These are phyloP conservation scores for Tricholoma matsutake DNA, from an alignment of 768 basidiomycete species.

Conservation along the genomic window DNA sequence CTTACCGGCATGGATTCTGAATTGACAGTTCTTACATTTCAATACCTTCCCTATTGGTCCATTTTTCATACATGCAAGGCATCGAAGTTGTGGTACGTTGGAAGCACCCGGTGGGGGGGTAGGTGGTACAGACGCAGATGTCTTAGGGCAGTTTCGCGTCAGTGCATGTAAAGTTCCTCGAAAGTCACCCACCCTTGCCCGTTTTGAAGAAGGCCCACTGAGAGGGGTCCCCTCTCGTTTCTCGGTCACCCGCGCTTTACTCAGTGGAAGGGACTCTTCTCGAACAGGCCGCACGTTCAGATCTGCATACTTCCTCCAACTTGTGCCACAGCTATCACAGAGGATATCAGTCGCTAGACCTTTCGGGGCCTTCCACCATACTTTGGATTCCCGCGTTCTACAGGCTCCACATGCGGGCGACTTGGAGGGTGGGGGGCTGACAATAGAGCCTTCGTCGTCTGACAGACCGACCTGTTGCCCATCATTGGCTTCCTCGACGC, in stretches of 20 bases:
- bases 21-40: constrained; percentile 76
- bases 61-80: constrained; percentile 69
- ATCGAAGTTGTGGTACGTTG: constrained; percentile 61
- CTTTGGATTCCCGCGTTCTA: constrained; percentile 70
- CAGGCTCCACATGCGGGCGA: constrained; percentile 78
- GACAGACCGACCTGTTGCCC: constrained; percentile 48
- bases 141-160: constrained; percentile 29
- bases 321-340: constrained; percentile 82
- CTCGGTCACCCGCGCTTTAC: constrained; percentile 49
- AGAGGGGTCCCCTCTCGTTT: constrained; percentile 66
- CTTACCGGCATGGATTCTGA: constrained; percentile 78
- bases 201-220: constrained; percentile 42
- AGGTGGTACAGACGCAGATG: constrained; percentile 47
- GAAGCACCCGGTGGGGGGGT: constrained; percentile 62
- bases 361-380: constrained; percentile 93
- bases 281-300: constrained; percentile 71
- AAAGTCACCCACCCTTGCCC: constrained; percentile 39
- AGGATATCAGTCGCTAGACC: constrained; percentile 74
- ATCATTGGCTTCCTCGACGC: constrained; percentile 35
- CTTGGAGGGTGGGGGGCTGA: constrained; percentile 48
- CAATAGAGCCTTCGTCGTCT: constrained; percentile 79
- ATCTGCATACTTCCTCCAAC: constrained; percentile 94
- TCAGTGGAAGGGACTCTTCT: constrained; percentile 55
- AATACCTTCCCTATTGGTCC: constrained; percentile 78
- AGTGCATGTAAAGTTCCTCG: not conserved